Conservation (phyloP, 768 basidiomycete species). For the Hericium coralloides region DNA sequence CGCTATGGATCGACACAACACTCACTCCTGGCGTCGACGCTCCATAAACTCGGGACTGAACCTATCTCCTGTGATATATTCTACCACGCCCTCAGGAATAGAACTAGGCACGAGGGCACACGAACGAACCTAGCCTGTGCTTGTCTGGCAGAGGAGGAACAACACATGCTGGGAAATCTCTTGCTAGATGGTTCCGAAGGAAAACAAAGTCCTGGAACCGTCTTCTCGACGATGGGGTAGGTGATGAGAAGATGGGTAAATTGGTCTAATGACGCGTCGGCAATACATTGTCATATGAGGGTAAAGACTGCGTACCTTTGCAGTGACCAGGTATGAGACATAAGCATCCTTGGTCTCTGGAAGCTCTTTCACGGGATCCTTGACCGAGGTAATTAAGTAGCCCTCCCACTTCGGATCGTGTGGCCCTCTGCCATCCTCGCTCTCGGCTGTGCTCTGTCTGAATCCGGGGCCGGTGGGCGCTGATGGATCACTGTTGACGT, state of each 20-base stretch:
- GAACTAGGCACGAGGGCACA: background rate
- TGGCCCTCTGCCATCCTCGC: conserved; percentile 54
- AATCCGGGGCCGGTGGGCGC: conserved; percentile 61
- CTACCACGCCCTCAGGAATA: conserved; percentile 31
- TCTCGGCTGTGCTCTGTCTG: conserved; percentile 67
- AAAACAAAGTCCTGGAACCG: conserved; percentile 98
- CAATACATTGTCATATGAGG: background rate
- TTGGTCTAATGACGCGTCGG: conserved; percentile 56
- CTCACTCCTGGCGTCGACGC: conserved; percentile 79
- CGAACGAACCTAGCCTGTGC: conserved; percentile 77
- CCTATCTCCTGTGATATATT: conserved; percentile 95
- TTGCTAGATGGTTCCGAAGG: conserved; percentile 75
- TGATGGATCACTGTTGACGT: conserved; percentile 28
- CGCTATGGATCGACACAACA: conserved; percentile 3
- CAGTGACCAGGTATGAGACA: conserved; percentile 87
- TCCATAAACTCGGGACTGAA: conserved; percentile 98
- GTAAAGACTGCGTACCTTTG: conserved; percentile 51
- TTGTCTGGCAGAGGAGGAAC: conserved; percentile 96
- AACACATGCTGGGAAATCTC: conserved; percentile 96
- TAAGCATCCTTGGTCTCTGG: conserved; percentile 97
- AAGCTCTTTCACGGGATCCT: conserved; percentile 92
- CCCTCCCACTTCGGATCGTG: conserved; percentile 90
- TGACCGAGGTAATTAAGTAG: conserved; percentile 70
- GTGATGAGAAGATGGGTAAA: conserved; percentile 73
- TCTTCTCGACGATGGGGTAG: conserved; percentile 68